Base-by-base conservation (phyloP, 1,284 basidiomycete species). In the Ganoderma leucocontextum region DNA sequence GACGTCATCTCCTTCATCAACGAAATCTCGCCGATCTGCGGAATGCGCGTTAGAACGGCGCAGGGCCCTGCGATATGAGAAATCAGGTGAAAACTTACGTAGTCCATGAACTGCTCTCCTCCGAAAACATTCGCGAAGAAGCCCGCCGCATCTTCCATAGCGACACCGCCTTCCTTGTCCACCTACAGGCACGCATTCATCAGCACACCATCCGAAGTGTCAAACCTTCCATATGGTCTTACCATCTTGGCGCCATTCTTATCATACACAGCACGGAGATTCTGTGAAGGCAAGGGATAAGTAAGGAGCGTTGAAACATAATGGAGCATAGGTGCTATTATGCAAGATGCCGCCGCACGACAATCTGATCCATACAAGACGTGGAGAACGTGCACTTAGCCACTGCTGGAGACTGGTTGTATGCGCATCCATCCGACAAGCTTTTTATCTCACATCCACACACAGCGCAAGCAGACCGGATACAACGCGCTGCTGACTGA, bases 111-210 rank as follows among this genome's bases (percentile, higher is more conserved):
- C 64, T 91, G 86, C 78, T 96, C 95, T 53, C 95, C 95, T 65
- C 95, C 95, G 79, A 97, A 97, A 17, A 97, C 93, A 76, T 94
- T 93, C 29, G 93, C 93, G 77, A 97, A 97, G 86, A 97, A 95
- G 72, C 93, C 93, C 52, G 93, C 91, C 2, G 95, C 94, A 77
- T 97, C 95, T 61, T 95, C 93, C 84, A 95, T 91, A 59, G 85
- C 88, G 60, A 87, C 78, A 2, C 82, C 86, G 19, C 90, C 89
- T 79, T 93, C 90, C 74, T 89, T 91, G 79, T 94, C 92, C 64
- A 86, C 84, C 90, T 92, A 41, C 39, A 47, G 6, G 35, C n/a
- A 8, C 35, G 41, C n/a, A 44, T 22, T 5, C 4, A 36, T 60
- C 38, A 65, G 17, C 42, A 39, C 52, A 0, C 19, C 15, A 4